Conservation (phyloP, 495 filamentous ascomycete genomes). For the Polyplosphaeria fusca region DNA sequence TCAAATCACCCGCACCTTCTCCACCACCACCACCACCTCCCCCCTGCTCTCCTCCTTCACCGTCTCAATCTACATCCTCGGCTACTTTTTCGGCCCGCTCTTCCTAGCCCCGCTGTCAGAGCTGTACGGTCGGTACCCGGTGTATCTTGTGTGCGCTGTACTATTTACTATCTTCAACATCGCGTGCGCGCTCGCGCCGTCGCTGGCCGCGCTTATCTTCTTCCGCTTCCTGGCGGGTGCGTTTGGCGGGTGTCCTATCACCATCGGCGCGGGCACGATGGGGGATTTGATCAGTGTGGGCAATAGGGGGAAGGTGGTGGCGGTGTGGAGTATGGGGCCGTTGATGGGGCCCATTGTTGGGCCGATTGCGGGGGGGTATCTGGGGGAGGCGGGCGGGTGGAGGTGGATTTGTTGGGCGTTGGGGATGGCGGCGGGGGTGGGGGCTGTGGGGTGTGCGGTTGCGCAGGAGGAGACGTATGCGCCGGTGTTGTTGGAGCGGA, state of each 20-base stretch:
- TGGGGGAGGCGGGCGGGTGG: slow-evolving; percentile 32
- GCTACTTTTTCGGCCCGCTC: slow-evolving; percentile 32
- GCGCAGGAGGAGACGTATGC: slow-evolving; percentile 57
- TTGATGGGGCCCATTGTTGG: slow-evolving; percentile 32
- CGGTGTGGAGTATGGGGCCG: slow-evolving; percentile 47
- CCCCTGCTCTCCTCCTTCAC: slow-evolving; percentile 34
- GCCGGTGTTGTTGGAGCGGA: slow-evolving; percentile 51
- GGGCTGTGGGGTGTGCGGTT: slow-evolving; percentile 46
- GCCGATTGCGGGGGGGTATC: slow-evolving; percentile 46
- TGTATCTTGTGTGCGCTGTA: slow-evolving; percentile 44
- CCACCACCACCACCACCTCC: slow-evolving; percentile 4
- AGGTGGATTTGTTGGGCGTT: slow-evolving; percentile 40
- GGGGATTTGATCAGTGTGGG: slow-evolving; percentile 45
- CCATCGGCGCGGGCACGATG: slow-evolving; percentile 49
- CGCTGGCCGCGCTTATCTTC: slow-evolving; percentile 44
- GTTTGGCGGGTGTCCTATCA: slow-evolving; percentile 44
- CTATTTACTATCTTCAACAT: slow-evolving; percentile 49
- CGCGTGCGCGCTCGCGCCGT: slow-evolving; percentile 44
- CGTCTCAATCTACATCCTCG: slow-evolving; percentile 45
- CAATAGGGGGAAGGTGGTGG: slow-evolving; percentile 45
- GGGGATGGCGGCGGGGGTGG: slow-evolving; percentile 39
- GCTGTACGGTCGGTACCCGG: slow-evolving; percentile 43
- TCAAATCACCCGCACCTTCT: slow-evolving; percentile 17
- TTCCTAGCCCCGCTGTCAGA: slow-evolving; percentile 45
- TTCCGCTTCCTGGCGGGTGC: slow-evolving; percentile 49